A percentile compares a stretch with the other conserved stretches of the same genome.
These are phyloP conservation scores for Chaetomium sp. DNA, from an alignment of 2,329 filamentous ascomycete genomes.

Conservation along the genomic window DNA sequence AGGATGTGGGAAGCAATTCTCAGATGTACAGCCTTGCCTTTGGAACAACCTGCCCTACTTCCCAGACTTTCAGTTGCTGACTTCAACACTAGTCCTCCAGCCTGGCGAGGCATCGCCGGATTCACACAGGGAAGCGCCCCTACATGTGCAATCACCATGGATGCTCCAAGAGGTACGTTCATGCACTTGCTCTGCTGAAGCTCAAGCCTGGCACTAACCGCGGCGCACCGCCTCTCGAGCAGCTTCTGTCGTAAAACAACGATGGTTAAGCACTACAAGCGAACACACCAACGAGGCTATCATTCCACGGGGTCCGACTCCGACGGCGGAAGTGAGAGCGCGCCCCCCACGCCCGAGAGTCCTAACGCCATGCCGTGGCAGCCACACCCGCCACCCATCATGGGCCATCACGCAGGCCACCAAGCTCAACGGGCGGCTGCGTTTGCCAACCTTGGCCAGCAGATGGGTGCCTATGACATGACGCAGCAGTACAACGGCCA, in stretches of 20 bases:
- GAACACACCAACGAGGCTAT: conserved; percentile 53
- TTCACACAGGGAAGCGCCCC: conserved; percentile 61
- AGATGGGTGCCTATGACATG: conserved; percentile 40
- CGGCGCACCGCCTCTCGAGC: conserved; percentile 7
- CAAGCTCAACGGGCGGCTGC: conserved; percentile 47
- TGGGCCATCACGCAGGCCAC: conserved; percentile 29
- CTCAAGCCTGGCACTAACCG: conserved; percentile 17
- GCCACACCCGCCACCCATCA: conserved; percentile 34
- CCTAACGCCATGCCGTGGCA: conserved; percentile 45
- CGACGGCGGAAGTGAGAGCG: conserved; percentile 52
- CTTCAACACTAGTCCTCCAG: conserved; percentile 50
- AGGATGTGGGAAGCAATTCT: conserved; percentile 63
- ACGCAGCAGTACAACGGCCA: conserved; percentile 40
- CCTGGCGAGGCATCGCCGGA: conserved; percentile 57
- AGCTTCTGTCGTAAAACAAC: conserved; percentile 69
- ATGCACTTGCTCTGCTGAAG: not conserved
- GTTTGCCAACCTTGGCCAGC: conserved; percentile 49
- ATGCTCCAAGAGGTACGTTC: conserved; percentile 52
- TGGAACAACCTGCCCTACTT: not conserved
- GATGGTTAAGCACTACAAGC: conserved; percentile 61
- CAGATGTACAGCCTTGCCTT: conserved; percentile 48
- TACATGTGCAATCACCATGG: conserved; percentile 57
- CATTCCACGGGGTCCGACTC: conserved; percentile 51
- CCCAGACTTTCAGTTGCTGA: conserved; percentile 24
- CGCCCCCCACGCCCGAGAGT: conserved; percentile 52